Evolutionary conservation across 2,329 filamentous ascomycete species (phyloP).

Genomic region (Curvularia lunata): DNA sequence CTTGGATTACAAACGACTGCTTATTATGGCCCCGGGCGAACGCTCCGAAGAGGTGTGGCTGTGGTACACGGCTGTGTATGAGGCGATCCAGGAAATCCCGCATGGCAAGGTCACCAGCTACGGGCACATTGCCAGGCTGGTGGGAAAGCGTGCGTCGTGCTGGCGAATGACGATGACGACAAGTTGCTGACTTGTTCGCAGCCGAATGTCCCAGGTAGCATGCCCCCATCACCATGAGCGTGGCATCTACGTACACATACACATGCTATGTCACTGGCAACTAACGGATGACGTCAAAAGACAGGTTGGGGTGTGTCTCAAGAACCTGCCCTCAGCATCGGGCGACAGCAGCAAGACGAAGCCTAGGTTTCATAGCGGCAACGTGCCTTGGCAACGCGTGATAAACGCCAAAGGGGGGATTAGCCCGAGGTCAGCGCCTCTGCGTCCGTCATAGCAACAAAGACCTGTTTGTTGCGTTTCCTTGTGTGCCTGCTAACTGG

Average conservation of each 20-base stretch:
- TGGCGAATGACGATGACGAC: slow-evolving; percentile 18
- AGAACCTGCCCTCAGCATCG: slow-evolving; percentile 71
- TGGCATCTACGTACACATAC: not conserved
- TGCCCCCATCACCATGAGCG: slow-evolving; percentile 18
- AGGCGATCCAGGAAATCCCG: slow-evolving; percentile 84
- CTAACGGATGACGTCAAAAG: slow-evolving; percentile 52
- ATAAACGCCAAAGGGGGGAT: slow-evolving; percentile 87
- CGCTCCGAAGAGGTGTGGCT: slow-evolving; percentile 75
- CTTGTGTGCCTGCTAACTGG: slow-evolving; percentile 26
- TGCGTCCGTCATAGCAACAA: slow-evolving; percentile 12
- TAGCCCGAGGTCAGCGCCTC: slow-evolving; percentile 71
- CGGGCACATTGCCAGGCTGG: slow-evolving; percentile 75
- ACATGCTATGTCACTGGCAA: slow-evolving; percentile 41
- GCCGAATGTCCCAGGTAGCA: slow-evolving; percentile 57
- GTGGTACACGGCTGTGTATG: slow-evolving; percentile 80
- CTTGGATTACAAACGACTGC: not conserved
- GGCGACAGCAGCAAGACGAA: slow-evolving; percentile 50
- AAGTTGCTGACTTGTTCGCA: slow-evolving; percentile 39
- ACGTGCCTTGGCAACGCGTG: slow-evolving; percentile 93
- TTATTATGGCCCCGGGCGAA: slow-evolving; percentile 60
- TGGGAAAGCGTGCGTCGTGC: slow-evolving; percentile 70
- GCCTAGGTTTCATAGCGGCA: slow-evolving; percentile 70
- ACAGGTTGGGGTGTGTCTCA: slow-evolving; percentile 89
- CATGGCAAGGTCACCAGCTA: slow-evolving; percentile 85
- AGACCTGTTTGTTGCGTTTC: slow-evolving; percentile 18